Evolutionary conservation across 2,329 filamentous ascomycete genomes (phyloP).

Genomic region (Mycogone perniciosa): DNA sequence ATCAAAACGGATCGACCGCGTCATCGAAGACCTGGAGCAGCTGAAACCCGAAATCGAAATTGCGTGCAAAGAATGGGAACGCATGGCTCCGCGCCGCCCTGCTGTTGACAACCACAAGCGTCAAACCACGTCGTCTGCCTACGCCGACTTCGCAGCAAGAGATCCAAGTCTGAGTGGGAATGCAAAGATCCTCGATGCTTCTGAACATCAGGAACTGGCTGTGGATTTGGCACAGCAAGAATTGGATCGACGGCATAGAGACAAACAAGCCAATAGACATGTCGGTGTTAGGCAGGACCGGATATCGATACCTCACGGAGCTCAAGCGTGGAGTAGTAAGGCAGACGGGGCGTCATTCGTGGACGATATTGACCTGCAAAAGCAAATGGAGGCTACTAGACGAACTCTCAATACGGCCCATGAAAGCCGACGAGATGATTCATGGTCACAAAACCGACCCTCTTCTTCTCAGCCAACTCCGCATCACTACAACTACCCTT

Average conservation of each 20-base stretch:
- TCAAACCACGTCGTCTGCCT: conserved; percentile 16
- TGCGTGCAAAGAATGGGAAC: conserved; percentile 62
- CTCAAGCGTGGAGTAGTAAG: neutral
- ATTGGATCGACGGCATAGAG: conserved; percentile 59
- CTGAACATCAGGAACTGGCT: conserved; percentile 67
- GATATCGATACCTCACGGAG: conserved; percentile 17
- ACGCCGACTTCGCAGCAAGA: conserved; percentile 43
- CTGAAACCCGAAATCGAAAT: conserved; percentile 73
- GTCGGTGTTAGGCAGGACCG: conserved; percentile 46
- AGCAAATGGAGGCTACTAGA: conserved; percentile 49
- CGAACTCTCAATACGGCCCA: conserved; percentile 36
- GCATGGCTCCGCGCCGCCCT: conserved; percentile 35
- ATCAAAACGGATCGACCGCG: conserved; percentile 44
- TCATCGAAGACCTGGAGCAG: conserved; percentile 65
- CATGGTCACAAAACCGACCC: conserved; percentile 18
- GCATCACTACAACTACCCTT: conserved; percentile 49
- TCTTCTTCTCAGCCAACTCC: conserved; percentile 22
- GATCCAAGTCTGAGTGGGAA: conserved; percentile 57
- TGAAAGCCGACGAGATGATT: conserved; percentile 18
- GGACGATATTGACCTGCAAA: conserved; percentile 40
- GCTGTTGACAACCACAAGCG: conserved; percentile 1
- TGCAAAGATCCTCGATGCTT: conserved; percentile 59
- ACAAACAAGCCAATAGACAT: conserved; percentile 50
- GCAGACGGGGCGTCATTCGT: neutral
- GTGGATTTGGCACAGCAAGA: conserved; percentile 70